Evolutionary conservation across 148 eudicot species (phyloP).

Genomic region (Chenopodium album): DNA sequence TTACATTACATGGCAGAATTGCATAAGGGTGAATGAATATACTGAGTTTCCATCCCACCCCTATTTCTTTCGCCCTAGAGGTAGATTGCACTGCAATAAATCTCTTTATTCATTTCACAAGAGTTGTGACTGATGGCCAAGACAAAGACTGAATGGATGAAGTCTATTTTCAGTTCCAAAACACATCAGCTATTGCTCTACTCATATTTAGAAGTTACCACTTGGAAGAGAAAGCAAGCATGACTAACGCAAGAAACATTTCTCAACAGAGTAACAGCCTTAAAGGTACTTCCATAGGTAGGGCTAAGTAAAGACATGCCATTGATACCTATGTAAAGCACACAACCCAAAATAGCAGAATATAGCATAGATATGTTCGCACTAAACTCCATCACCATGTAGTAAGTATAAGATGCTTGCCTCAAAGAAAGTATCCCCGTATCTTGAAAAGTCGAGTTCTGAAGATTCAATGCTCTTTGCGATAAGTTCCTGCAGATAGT

Average conservation of each 20-base stretch:
- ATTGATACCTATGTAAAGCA: too few species aligned
- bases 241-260: too few species aligned
- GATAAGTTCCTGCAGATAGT: conserved; percentile 70
- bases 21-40: background rate
- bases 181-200: background rate
- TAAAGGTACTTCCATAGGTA: too few species aligned
- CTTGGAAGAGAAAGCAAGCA: too few species aligned
- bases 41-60: background rate
- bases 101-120: background rate
- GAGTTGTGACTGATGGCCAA: background rate
- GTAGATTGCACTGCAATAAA: background rate
- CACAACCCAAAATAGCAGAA: background rate
- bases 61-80: background rate
- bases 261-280: too few species aligned
- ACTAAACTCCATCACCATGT: background rate
- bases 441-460: conserved; percentile 93
- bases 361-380: background rate
- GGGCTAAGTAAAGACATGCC: too few species aligned
- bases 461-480: conserved; percentile 93
- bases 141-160: background rate
- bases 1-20: background rate
- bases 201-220: too few species aligned
- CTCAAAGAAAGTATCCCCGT: conserved; percentile 99
- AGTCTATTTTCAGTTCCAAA: background rate
- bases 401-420: conserved; percentile 32